A percentile compares a stretch with the other conserved stretches of the same genome.
phyloP scores from a whole-genome alignment of 2,329 filamentous ascomycete genomes.

The Coniochaeta hoffmannii region DNA sequence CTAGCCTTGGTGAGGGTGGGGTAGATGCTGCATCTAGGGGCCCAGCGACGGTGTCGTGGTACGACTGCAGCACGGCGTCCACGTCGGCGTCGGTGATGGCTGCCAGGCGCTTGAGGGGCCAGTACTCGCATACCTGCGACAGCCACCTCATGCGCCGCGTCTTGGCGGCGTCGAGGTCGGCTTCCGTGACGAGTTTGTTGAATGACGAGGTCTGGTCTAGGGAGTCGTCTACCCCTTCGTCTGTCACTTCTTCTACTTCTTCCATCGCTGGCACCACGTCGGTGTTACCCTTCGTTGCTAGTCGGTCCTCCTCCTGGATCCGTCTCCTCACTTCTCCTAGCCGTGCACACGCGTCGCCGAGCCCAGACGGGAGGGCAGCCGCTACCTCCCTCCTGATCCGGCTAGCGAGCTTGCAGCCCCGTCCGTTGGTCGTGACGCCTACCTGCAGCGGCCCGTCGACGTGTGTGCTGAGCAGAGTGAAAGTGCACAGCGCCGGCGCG shows the following conservation, averaged over 20 bases:
- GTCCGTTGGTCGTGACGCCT: constrained; percentile 90
- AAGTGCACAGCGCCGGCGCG: constrained; percentile 77
- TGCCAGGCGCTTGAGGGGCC: constrained; percentile 80
- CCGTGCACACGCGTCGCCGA: constrained; percentile 70
- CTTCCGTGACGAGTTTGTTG: constrained; percentile 72
- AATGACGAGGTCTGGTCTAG: constrained; percentile 73
- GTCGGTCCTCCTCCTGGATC: constrained; percentile 67
- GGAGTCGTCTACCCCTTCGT: constrained; percentile 46
- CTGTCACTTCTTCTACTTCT: constrained; percentile 28
- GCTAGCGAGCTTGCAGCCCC: constrained; percentile 87
- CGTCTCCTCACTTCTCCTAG: constrained; percentile 65
- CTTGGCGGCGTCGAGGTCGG: constrained; percentile 66
- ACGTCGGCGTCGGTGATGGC: constrained; percentile 75
- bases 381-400: constrained; percentile 85
- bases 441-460: constrained; percentile 88
- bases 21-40: constrained; percentile 16
- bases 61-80: constrained; percentile 66
- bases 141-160: constrained; percentile 87
- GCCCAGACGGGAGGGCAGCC: constrained; percentile 63
- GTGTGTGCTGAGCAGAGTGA: constrained; percentile 82
- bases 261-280: constrained; percentile 22
- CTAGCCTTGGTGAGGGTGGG: constrained; percentile 28
- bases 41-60: constrained; percentile 33
- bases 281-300: neutral
- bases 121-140: constrained; percentile 96